phyloP scores from a whole-genome alignment of 1,284 basidiomycete species.

The Bondarzewia mesenterica region DNA sequence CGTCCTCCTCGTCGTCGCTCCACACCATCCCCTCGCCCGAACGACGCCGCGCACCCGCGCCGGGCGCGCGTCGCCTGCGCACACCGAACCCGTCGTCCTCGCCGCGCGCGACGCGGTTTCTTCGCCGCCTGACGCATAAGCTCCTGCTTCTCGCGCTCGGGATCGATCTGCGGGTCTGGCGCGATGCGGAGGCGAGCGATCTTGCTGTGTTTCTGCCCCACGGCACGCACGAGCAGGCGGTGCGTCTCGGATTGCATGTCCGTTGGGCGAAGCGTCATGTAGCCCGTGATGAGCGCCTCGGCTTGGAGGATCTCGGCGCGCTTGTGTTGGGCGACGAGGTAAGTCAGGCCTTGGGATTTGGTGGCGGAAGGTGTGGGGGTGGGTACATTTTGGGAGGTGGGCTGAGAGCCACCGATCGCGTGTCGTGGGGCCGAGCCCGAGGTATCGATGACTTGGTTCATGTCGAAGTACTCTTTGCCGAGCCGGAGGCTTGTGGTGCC shows the following conservation, averaged over 20 bases:
- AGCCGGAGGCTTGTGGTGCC: constrained; percentile 80
- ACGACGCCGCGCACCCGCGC: constrained; percentile 24
- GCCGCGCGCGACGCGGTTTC: constrained; percentile 48
- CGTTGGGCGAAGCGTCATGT: constrained; percentile 78
- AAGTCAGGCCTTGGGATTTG: constrained; percentile 69
- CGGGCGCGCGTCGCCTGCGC: constrained; percentile 36
- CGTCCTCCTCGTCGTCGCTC: constrained; percentile 36
- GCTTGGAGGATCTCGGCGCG: constrained; percentile 79
- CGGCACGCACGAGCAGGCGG: constrained; percentile 78
- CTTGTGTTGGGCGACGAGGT: constrained; percentile 87
- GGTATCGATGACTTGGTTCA: constrained; percentile 67
- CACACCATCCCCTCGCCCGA: constrained; percentile 32
- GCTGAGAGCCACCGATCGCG: constrained; percentile 34
- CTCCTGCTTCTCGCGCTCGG: constrained; percentile 67
- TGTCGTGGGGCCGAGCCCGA: constrained; percentile 53
- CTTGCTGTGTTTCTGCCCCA: constrained; percentile 78
- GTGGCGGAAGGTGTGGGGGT: constrained; percentile 26
- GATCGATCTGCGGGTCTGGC: constrained; percentile 63
- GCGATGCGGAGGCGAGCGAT: constrained; percentile 70
- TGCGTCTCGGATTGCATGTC: constrained; percentile 89
- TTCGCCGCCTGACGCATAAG: constrained; percentile 54
- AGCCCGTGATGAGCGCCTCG: constrained; percentile 76
- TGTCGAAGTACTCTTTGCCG: constrained; percentile 87
- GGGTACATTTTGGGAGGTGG: constrained; percentile 25
- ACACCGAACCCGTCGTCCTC: constrained; percentile 35